phyloP scores from a whole-genome alignment of 192 early-diverging fungal genomes.

The Phlyctochytrium arcticum region DNA sequence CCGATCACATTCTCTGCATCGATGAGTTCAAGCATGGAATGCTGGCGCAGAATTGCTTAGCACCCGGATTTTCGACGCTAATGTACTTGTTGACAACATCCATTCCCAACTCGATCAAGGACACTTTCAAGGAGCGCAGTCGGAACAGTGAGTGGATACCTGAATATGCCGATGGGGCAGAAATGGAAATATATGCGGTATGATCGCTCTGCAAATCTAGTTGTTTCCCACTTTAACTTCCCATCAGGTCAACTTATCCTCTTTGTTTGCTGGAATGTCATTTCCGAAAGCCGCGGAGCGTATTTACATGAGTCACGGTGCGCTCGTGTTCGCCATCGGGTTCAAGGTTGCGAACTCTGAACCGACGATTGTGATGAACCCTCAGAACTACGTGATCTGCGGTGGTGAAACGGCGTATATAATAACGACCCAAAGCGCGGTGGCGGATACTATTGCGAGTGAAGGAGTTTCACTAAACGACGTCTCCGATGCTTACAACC shows the following conservation, averaged over 20 bases:
- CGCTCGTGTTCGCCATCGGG: conserved; percentile 52
- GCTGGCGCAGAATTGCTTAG: conserved; percentile 63
- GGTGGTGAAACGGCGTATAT: conserved; percentile 67
- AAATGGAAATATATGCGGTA: conserved; percentile 63
- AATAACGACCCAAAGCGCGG: conserved; percentile 16
- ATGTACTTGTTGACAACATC: conserved; percentile 63
- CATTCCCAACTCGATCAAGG: conserved; percentile 45
- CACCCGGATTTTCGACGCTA: conserved; percentile 68
- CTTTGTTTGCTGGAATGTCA: conserved; percentile 39
- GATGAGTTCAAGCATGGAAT: conserved; percentile 65
- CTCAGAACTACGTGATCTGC: conserved; percentile 46
- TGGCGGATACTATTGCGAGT: conserved; percentile 15
- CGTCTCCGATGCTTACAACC: conserved; percentile 3
- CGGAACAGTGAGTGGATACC: conserved; percentile 40
- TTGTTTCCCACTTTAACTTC: not conserved
- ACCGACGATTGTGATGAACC: conserved; percentile 51
- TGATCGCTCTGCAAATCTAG: not conserved
- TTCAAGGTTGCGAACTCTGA: not conserved
- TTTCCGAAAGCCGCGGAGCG: conserved; percentile 55
- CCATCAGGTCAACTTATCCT: conserved; percentile 29
- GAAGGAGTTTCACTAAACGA: conserved; percentile 7
- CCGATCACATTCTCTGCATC: conserved; percentile 67
- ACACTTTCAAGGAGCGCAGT: conserved; percentile 27
- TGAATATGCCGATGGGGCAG: conserved; percentile 59
- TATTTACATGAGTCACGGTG: conserved; percentile 54